Base-by-base conservation (phyloP, 108 stramenopile species). In the Nitzschia sp. region DNA sequence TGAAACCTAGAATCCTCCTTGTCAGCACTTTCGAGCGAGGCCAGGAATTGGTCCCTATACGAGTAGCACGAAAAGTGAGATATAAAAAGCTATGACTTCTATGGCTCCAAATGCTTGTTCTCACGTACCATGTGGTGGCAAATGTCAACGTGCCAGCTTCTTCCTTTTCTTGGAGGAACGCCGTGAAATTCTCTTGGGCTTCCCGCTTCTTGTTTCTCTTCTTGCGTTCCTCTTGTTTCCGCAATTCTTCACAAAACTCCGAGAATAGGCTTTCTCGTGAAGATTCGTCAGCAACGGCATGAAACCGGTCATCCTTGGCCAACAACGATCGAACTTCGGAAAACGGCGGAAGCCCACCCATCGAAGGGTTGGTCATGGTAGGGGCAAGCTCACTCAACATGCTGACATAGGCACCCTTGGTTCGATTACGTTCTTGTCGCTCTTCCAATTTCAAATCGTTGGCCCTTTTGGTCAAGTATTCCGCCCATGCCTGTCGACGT, bases 391-490 rank as follows among this genome's bases (percentile, higher is more conserved):
- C 87, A 15, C 79, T 71, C 15, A 93, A 59, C 50, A 92, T 63
- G 37, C 87, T 53, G 41, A 73, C 57, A 68, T 81, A 92, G 3
- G 86, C 87, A 67, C 86, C 87, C 67, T 86, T 88, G 48, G 87
- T 81, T 41, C 89, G 80, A 55, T 73, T 61, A 40, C 83, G 83
- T 67, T 89, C 92, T 72, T 86, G 77, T 15, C 92, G 83, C 55
- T 90, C 87, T 20, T 78, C 57, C 43, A 83, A 75, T 19, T 76
- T 63, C 25, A 90, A 65, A 59, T 93, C 92, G 57, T 93, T 93
- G 17, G 87, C 78, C 39, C 89, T 86, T 72, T 93, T 93, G 14
- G 92, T 93, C 67, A 90, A 89, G 73, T 87, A 93, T 54, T 93
- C 92, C 1, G 92, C 92, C 61, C 90, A 58, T 2, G 92, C 89